Evolutionary conservation across 2,329 filamentous ascomycete genomes (phyloP).

Genomic region (Cladorrhinum sp.): DNA sequence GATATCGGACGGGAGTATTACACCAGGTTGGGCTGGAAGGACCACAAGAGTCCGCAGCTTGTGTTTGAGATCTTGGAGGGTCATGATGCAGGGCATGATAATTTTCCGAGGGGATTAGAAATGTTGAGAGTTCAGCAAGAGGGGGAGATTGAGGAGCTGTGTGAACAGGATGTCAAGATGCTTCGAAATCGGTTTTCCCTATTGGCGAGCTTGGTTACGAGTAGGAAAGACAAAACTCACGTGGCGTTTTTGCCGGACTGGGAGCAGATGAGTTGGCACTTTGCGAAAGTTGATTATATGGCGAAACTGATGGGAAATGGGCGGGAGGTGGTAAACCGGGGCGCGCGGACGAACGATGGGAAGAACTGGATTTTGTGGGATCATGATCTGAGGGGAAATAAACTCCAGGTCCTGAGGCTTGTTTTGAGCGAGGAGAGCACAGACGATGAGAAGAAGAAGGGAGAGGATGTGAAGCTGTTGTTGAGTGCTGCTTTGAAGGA

Average conservation of each 20-base stretch:
- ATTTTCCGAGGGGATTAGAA: constrained; percentile 1
- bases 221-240: constrained; percentile 29
- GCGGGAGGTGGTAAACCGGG: constrained; percentile 20
- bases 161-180: constrained; percentile 28
- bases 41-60: constrained; percentile 32
- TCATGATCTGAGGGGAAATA: constrained; percentile 35
- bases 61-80: constrained; percentile 28
- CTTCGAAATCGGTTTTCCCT: constrained; percentile 22
- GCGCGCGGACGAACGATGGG: constrained; percentile 30
- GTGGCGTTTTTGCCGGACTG: constrained; percentile 33
- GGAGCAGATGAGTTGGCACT: constrained; percentile 34
- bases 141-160: constrained; percentile 24
- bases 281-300: constrained; percentile 31
- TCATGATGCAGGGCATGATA: background rate
- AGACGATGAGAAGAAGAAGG: constrained; percentile 22
- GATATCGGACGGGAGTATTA: constrained; percentile 33
- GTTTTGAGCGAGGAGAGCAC: constrained; percentile 23
- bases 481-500: constrained; percentile 34
- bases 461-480: constrained; percentile 25
- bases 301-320: constrained; percentile 23
- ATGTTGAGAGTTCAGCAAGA: constrained; percentile 22
- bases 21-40: constrained; percentile 35
- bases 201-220: background rate
- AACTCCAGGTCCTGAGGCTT: constrained; percentile 31
- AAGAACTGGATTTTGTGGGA: constrained; percentile 35